Conservation (phyloP, 345 rosid species). For the Ricinus communis region DNA sequence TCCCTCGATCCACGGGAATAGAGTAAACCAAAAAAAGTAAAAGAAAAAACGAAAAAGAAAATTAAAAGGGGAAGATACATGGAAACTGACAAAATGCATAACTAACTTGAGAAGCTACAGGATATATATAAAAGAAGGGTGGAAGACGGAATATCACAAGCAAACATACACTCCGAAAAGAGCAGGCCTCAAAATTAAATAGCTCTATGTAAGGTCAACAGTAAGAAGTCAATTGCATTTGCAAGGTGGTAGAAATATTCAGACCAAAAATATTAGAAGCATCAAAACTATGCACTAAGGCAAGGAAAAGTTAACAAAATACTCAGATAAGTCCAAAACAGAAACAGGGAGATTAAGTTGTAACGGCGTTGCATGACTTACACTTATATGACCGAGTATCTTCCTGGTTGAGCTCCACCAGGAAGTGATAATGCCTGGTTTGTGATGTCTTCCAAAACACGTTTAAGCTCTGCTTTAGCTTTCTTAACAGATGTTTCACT, state of each 20-base stretch:
- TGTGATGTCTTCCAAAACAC: slow-evolving; percentile 86
- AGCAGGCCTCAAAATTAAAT: too few relatives aligned
- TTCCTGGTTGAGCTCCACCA: slow-evolving; percentile 87
- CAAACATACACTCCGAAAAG: neutral
- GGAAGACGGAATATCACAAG: neutral
- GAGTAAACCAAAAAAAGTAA: slow-evolving; percentile 13
- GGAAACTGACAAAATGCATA: slow-evolving; percentile 20
- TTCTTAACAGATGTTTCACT: slow-evolving; percentile 82
- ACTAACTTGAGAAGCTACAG: slow-evolving; percentile 19
- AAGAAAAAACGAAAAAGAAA: slow-evolving; percentile 6
- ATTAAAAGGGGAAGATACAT: too few relatives aligned
- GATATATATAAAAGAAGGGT: neutral
- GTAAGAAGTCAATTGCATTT: neutral
- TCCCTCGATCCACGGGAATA: slow-evolving; percentile 34
- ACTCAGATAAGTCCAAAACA: neutral
- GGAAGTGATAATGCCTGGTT: slow-evolving; percentile 81
- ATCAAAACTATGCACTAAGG: neutral
- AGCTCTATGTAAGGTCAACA: too few relatives aligned
- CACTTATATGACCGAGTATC: slow-evolving; percentile 78
- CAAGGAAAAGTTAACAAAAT: neutral
- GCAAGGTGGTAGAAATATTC: neutral
- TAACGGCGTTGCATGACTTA: slow-evolving; percentile 12
- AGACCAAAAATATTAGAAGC: neutral
- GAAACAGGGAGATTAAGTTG: neutral
- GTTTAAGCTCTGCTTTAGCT: slow-evolving; percentile 83